Evolutionary conservation across 1,139 yeast genomes (phyloP).

Genomic region (Yamadazyma sp.): DNA sequence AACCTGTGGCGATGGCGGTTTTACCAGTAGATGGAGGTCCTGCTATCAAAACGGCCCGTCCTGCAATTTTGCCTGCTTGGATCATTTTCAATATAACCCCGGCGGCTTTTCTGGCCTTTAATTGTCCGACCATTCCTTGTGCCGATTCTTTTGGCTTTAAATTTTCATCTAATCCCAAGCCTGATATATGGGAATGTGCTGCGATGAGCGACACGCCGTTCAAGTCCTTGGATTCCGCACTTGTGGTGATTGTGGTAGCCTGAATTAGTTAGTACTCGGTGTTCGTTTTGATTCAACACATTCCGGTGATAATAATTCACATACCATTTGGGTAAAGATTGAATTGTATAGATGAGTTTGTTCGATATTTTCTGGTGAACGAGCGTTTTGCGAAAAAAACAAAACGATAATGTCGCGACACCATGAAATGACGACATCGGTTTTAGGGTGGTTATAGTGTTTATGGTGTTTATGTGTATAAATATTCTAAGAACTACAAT

Average conservation of each 20-base stretch:
- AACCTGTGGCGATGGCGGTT: constrained; percentile 98
- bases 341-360: constrained; percentile 2
- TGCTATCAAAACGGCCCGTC: constrained; percentile 91
- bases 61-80: constrained; percentile 92
- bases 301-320: not conserved
- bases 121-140: constrained; percentile 98
- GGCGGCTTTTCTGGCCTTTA: constrained; percentile 92
- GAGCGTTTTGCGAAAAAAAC: not conserved
- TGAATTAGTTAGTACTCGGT: constrained; percentile 14
- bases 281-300: not conserved
- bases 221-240: constrained; percentile 42
- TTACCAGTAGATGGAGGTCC: constrained; percentile 99
- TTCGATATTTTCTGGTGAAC: not conserved
- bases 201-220: constrained; percentile 76
- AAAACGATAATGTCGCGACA: not conserved
- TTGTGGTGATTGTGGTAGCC: constrained; percentile 34
- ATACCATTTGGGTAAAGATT: constrained; percentile 3
- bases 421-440: not conserved
- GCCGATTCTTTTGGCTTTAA: constrained; percentile 75
- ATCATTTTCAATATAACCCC: constrained; percentile 93
- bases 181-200: constrained; percentile 95
- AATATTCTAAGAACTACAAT: constrained; percentile 12
- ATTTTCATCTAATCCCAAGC: constrained; percentile 89
- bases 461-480: not conserved
- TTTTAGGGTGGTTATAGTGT: too few species aligned